Conservation (phyloP, 176 grass and related monocot genomes). For the Typha latifolia region DNA sequence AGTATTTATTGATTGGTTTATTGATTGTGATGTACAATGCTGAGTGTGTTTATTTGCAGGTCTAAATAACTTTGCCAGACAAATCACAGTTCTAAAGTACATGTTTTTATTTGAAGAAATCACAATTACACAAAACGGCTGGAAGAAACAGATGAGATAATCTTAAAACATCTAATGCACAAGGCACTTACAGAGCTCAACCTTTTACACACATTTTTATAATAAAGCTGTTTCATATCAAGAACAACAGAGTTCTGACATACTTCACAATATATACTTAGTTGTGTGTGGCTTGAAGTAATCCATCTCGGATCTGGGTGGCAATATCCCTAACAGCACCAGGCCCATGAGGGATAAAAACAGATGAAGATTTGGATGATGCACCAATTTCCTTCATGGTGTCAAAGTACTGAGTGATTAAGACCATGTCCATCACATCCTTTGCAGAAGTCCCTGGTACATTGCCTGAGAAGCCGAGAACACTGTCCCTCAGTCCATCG, state of each 20-base stretch:
- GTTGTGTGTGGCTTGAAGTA: conserved; percentile 31
- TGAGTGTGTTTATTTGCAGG: too few relatives aligned
- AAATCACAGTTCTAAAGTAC: too few relatives aligned
- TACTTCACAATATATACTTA: not conserved
- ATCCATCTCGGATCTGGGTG: conserved; percentile 62
- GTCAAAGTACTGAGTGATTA: conserved; percentile 81
- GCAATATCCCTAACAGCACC: conserved; percentile 63
- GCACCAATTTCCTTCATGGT: conserved; percentile 88
- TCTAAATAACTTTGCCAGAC: too few relatives aligned
- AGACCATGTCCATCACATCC: conserved; percentile 94
- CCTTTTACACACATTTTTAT: too few relatives aligned
- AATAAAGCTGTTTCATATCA: too few relatives aligned
- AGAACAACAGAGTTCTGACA: not conserved
- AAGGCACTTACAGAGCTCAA: too few relatives aligned
- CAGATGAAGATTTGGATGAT: conserved; percentile 47
- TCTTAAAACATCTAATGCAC: too few relatives aligned
- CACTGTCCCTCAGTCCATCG: conserved; percentile 69
- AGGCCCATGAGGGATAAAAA: conserved; percentile 75
- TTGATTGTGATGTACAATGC: too few relatives aligned
- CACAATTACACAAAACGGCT: too few relatives aligned
- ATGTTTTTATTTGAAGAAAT: too few relatives aligned
- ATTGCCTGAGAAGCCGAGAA: conserved; percentile 59
- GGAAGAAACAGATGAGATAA: too few relatives aligned
- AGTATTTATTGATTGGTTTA: not conserved
- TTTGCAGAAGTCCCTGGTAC: conserved; percentile 74